Evolutionary conservation across 805 yeast species (phyloP), one percentile per base, ranked within the genome.

Genomic region (Metschnikowia kofuensis): DNA sequence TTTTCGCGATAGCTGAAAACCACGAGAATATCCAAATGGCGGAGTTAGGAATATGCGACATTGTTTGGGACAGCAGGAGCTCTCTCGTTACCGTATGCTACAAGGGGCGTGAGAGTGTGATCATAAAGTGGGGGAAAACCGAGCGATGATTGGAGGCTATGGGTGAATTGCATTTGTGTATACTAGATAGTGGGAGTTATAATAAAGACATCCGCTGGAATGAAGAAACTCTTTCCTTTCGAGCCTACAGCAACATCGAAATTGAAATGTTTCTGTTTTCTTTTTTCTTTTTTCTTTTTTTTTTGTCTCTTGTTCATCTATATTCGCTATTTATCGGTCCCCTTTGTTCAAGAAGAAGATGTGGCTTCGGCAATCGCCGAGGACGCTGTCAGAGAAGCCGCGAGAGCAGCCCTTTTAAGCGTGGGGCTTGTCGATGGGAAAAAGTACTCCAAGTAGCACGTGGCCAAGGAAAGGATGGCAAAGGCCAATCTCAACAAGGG

Each of bases 361-460:
- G 57, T 49, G 41, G 56, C 57, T 49, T 47, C 52, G 14, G 54
- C 47, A 29, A 54, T 46, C 28, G 40, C 50, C 26, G 57, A 53
- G 15, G 53, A 44, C 1, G 47, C 55, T 7, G 57, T 14, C 40
- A 35, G 40, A 27, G 47, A 43, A 2, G 53, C 57, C 6, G 53
- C 41, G n/a, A 43, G 40, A 26, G 64, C 59, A 6, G 61, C 54
- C 43, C 53, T 60, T 47, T 60, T 64, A 36, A 63, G 52, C 35
- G 59, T 56, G 15, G 77, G 71, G 47, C 65, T 62, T 44, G 72
- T 58, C 39, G 62, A 53, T 4, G 85, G 85, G 57, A 77, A 70
- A 27, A 76, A 51, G 41, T 80, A 55, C 49, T 80, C 83, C 66
- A 79, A 64, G 67, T 82, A 82, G 57, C 84, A 81, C 38, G 82